Base-by-base conservation (phyloP, 345 rosid species). In the Xanthoceras sorbifolium region DNA sequence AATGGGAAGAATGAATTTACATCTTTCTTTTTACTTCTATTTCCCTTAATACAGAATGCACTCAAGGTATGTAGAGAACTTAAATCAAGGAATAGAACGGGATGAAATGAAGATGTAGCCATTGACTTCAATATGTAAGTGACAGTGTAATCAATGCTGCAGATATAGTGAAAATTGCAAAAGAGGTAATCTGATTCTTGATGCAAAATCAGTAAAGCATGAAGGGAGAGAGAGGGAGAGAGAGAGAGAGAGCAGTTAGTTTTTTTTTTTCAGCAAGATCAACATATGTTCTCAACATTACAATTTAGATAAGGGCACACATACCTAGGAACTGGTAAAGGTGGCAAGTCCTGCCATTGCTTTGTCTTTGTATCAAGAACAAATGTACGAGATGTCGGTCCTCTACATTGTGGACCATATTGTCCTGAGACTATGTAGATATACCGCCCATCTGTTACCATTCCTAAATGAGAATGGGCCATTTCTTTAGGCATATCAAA, bases 401-500 rank as follows among this genome's bases (percentile, higher is more conserved):
- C 97, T 82, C 98, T 87, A 74, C 98, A 93, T 73, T 96, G 97
- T 54, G 99, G 99, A 81, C 98, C 98, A 82, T 89, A 91, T 71
- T 96, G 99, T 69, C 99, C 99, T 0, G 90, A 86, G 34, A 95
- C 92, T 32, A 92, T 76, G 72, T 93, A 95, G 31, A 95, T 90
- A 80, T 87, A 93, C 75, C 97, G 79, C 77, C 98, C 98, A 85
- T 96, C 98, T 0, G 97, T 91, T 23, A 85, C 98, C 99, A 96
- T 93, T 80, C 98, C 99, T 84, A 96, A 92, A 78, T 96, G 98
- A 17, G 99, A 96, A 85, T 96, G 99, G 15, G 98, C 98, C 99
- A 96, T 96, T 82, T 93, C 97, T 82, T 91, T 93, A 2, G 99
- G 99, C 98, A 96, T 96, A 82, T 91, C 93, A 80, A 93, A 93